phyloP scores from a whole-genome alignment of 768 basidiomycete species.

The Serpula lacrymans region DNA sequence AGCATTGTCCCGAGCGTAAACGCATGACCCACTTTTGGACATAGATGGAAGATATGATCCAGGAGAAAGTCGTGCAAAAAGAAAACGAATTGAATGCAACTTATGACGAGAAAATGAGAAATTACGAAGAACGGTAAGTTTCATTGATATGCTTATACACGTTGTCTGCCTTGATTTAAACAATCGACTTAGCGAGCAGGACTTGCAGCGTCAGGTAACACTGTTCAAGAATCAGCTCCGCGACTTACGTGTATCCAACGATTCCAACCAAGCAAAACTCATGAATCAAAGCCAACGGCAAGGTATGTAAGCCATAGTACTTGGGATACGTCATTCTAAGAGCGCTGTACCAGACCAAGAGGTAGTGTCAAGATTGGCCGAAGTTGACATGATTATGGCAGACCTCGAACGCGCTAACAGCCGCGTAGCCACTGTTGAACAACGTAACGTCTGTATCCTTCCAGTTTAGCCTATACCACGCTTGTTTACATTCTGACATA shows the following conservation, averaged over 20 bases:
- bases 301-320: constrained; percentile 49
- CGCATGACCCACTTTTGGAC: constrained; percentile 1
- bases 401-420: constrained; percentile 95
- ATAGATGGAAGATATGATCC: constrained; percentile 93
- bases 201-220: constrained; percentile 88
- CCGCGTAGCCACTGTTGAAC: constrained; percentile 87
- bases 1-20: neutral
- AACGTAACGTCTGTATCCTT: constrained; percentile 69
- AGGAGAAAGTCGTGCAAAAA: constrained; percentile 86
- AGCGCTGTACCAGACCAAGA: too few relatives aligned
- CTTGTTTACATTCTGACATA: constrained; percentile 25
- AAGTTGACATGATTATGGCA: constrained; percentile 92
- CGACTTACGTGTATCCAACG: constrained; percentile 87
- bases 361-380: constrained; percentile 82
- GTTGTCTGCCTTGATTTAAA: constrained; percentile 1
- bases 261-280: constrained; percentile 89
- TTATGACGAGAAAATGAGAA: constrained; percentile 92
- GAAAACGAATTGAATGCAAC: constrained; percentile 96
- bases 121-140: constrained; percentile 90
- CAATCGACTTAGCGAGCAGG: constrained; percentile 72
- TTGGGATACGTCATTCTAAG: too few relatives aligned
- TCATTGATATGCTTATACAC: neutral
- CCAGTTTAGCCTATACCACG: neutral
- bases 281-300: constrained; percentile 89
- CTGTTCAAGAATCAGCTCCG: constrained; percentile 85